Conservation (phyloP, 169 alveolate species). For the Plasmodium blacklocki region DNA sequence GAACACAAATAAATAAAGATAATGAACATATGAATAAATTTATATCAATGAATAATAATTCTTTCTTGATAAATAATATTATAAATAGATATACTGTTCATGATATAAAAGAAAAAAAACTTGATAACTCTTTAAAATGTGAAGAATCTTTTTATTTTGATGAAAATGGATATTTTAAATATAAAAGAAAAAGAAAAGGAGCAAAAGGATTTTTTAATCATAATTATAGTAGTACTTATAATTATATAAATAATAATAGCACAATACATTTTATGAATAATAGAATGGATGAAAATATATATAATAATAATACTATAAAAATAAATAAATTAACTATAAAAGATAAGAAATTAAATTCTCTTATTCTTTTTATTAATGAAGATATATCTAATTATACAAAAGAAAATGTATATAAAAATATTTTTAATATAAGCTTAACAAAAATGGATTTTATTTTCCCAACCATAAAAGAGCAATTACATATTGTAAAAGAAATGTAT, state of each 20-base stretch:
- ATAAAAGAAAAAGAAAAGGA: slow-evolving; percentile 13
- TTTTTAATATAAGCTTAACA: slow-evolving; percentile 37
- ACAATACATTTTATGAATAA: slow-evolving; percentile 22
- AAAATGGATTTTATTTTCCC: slow-evolving; percentile 71
- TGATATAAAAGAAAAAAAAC: background rate
- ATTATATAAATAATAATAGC: slow-evolving; percentile 9
- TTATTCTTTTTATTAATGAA: slow-evolving; percentile 42
- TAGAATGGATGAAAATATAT: background rate
- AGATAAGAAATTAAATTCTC: slow-evolving; percentile 46
- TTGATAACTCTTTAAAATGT: background rate
- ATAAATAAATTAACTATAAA: slow-evolving; percentile 26
- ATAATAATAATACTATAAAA: background rate
- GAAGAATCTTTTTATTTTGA: slow-evolving; percentile 40
- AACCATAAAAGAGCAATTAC: slow-evolving; percentile 48
- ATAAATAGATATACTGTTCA: too few relatives aligned
- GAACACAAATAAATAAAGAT: background rate
- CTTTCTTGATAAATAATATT: background rate
- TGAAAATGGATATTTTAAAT: slow-evolving; percentile 36
- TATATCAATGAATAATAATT: background rate
- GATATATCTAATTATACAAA: slow-evolving; percentile 13
- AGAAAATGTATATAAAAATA: slow-evolving; percentile 42
- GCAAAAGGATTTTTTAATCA: slow-evolving; percentile 15
- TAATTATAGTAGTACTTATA: slow-evolving; percentile 50
- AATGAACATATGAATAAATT: background rate
- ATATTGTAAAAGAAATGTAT: background rate